phyloP scores from a whole-genome alignment of 441 rosid genomes.

The Erysimum pusillum region DNA sequence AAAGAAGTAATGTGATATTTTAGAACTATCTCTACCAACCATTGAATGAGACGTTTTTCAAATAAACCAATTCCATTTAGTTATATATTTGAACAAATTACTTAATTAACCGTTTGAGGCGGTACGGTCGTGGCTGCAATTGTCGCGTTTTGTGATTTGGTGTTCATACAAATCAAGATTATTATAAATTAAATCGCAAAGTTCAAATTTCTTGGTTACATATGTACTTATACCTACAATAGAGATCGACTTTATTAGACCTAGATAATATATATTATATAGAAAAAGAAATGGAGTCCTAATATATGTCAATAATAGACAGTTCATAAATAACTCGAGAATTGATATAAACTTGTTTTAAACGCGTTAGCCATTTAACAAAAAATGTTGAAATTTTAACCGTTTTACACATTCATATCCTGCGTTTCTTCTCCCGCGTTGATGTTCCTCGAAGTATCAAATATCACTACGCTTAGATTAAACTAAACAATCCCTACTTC shows the following conservation, averaged over 20 bases:
- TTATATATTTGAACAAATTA: conserved; percentile 4
- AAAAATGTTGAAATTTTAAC: neutral
- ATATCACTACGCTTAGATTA: conserved; percentile 3
- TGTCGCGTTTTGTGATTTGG: conserved; percentile 24
- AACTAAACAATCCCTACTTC: neutral
- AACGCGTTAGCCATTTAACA: neutral
- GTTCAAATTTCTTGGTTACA: neutral
- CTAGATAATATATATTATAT: neutral
- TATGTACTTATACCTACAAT: neutral
- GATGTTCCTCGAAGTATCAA: conserved; percentile 32
- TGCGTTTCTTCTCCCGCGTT: conserved; percentile 11
- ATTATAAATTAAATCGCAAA: too few relatives aligned
- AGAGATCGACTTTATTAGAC: neutral
- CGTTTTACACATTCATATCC: neutral
- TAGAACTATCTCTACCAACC: conserved; percentile 48
- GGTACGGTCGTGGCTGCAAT: conserved; percentile 3
- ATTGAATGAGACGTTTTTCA: conserved; percentile 43
- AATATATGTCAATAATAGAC: neutral
- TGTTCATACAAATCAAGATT: neutral
- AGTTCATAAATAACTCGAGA: neutral
- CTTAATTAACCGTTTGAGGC: neutral
- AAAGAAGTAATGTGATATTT: conserved; percentile 45
- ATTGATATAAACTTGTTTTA: neutral
- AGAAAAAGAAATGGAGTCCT: neutral
- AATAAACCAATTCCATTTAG: conserved; percentile 7